Conservation (phyloP, 2,329 filamentous ascomycete genomes). For the Monilinia fructigena region DNA sequence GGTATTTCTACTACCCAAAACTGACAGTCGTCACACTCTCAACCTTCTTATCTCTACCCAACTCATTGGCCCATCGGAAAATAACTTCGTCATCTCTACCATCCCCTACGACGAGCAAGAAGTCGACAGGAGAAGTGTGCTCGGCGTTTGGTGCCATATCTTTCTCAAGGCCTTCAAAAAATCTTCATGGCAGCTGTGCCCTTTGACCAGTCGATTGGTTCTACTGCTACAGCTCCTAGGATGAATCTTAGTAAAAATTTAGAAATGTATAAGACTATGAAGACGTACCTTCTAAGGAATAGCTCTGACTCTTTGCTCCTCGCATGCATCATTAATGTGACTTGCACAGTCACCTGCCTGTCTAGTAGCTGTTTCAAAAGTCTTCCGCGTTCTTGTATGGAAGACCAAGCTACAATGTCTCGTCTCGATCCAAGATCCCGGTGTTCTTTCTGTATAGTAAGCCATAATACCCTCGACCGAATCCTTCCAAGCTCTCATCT, state of each 20-base stretch:
- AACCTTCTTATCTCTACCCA: constrained; percentile 59
- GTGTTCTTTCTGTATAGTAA: constrained; percentile 88
- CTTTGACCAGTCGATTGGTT: constrained; percentile 85
- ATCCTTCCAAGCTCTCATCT: constrained; percentile 76
- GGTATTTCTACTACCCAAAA: constrained; percentile 79
- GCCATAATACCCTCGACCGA: constrained; percentile 79
- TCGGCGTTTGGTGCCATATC: constrained; percentile 41
- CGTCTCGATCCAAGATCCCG: constrained; percentile 84
- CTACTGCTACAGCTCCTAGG: constrained; percentile 70
- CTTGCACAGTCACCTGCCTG: constrained; percentile 88
- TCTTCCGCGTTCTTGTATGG: constrained; percentile 81
- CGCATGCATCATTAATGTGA: constrained; percentile 92
- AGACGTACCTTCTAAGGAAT: constrained; percentile 63
- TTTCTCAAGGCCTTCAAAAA: constrained; percentile 59
- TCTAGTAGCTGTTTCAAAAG: constrained; percentile 67
- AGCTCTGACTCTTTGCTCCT: constrained; percentile 78
- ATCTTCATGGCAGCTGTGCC: constrained; percentile 76
- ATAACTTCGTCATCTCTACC: constrained; percentile 91
- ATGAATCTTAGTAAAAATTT: constrained; percentile 9
- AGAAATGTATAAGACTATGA: background rate
- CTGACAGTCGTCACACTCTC: constrained; percentile 80
- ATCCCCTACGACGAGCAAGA: constrained; percentile 85
- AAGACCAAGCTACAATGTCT: constrained; percentile 90
- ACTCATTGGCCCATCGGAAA: constrained; percentile 87
- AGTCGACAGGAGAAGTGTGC: constrained; percentile 60